phyloP scores from a whole-genome alignment of 78 protist genomes.

The Dictyostelium intermedium region DNA sequence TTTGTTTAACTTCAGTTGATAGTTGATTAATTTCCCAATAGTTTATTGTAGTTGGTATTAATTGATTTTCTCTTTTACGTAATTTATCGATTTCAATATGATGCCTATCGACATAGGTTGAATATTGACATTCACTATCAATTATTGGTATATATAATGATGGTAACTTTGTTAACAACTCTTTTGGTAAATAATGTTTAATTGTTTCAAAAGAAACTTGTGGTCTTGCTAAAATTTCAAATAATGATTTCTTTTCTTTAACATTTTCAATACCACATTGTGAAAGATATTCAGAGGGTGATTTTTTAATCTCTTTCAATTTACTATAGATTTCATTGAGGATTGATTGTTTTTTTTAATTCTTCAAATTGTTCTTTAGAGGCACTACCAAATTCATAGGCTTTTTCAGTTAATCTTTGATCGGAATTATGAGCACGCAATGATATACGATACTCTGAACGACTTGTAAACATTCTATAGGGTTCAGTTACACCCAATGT shows the following conservation, averaged over 20 bases:
- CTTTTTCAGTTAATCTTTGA: conserved; percentile 84
- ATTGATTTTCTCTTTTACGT: conserved; percentile 27
- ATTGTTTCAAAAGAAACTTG: not conserved
- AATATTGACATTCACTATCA: conserved; percentile 61
- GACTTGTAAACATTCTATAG: conserved; percentile 96
- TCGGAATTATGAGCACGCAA: conserved; percentile 96
- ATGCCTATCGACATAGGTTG: conserved; percentile 29
- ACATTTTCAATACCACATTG: conserved; percentile 20
- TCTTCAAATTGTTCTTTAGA: not conserved
- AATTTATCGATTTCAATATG: conserved; percentile 30
- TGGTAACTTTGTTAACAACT: not conserved
- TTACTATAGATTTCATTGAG: not conserved
- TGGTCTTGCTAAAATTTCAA: conserved; percentile 43
- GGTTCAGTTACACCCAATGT: conserved; percentile 93
- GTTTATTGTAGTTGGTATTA: conserved; percentile 4
- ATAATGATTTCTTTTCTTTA: conserved; percentile 23
- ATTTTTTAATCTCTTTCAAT: not conserved
- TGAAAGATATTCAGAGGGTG: not conserved
- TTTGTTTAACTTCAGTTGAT: conserved; percentile 70
- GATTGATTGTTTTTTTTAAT: not conserved
- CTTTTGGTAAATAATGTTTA: not conserved
- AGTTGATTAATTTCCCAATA: conserved; percentile 35
- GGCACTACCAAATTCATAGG: not conserved
- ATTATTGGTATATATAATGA: conserved; percentile 7
- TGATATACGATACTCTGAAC: conserved; percentile 88